Evolutionary conservation across 352 stramenopile genomes (phyloP).

Genomic region (Pseudoperonospora humuli): DNA sequence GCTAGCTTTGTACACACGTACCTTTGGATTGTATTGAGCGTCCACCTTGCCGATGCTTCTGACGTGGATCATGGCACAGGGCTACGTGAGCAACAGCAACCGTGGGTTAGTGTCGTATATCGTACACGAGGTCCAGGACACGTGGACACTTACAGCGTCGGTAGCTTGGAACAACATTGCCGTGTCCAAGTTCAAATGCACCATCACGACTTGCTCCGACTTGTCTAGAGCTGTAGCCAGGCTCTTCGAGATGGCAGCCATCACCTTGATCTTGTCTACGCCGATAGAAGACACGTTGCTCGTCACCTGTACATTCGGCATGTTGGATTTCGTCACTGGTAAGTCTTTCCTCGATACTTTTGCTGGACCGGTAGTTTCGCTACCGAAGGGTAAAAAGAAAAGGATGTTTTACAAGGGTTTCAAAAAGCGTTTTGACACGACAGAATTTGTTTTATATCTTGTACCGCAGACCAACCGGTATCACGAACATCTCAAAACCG

Average conservation of each 20-base stretch:
- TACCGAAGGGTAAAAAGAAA: too few species aligned
- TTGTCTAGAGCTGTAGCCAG: conserved; percentile 36
- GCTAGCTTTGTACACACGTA: too few species aligned
- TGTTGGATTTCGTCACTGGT: too few species aligned
- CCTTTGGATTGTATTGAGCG: conserved; percentile 36
- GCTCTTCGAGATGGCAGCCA: conserved; percentile 37
- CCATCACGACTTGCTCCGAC: conserved; percentile 50
- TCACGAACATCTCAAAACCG: too few species aligned
- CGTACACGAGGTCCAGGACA: background rate
- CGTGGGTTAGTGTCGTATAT: background rate
- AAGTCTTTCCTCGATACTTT: too few species aligned
- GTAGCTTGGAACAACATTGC: conserved; percentile 46
- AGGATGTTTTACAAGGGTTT: too few species aligned
- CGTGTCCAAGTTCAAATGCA: conserved; percentile 41
- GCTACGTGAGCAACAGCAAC: conserved; percentile 18
- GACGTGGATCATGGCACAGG: conserved; percentile 47
- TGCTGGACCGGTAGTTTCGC: too few species aligned
- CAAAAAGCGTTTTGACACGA: too few species aligned
- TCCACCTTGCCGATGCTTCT: conserved; percentile 51
- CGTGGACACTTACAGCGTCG: conserved; percentile 25
- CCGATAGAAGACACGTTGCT: conserved; percentile 35
- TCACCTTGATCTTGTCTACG: conserved; percentile 22
- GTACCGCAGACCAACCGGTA: too few species aligned
- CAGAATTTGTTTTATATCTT: too few species aligned
- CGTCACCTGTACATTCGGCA: conserved; percentile 46